Conservation (phyloP, 2,329 filamentous ascomycete species). For the Aspergillus texensis region DNA sequence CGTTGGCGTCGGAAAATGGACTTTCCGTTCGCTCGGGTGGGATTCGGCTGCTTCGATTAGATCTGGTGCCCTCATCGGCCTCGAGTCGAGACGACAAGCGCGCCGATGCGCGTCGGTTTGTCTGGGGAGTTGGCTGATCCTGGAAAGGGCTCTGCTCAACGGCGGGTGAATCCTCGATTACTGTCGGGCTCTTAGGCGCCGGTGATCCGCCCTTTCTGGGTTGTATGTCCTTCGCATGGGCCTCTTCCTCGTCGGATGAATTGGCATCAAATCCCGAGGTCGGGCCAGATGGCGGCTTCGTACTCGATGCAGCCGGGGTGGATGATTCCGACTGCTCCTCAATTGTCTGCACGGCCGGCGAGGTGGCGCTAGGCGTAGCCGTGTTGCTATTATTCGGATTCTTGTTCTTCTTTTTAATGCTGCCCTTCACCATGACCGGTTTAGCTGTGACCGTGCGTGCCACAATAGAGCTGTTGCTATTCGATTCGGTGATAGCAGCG, state of each 20-base stretch:
- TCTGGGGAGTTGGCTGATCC: slow-evolving; percentile 27
- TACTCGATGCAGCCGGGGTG: slow-evolving; percentile 18
- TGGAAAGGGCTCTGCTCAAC: slow-evolving; percentile 32
- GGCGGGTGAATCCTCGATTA: slow-evolving; percentile 32
- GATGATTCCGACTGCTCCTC: slow-evolving; percentile 22
- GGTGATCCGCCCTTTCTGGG: slow-evolving; percentile 24
- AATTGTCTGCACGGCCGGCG: slow-evolving; percentile 22
- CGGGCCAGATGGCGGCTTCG: slow-evolving; percentile 23
- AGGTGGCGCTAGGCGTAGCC: background rate
- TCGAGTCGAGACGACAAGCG: slow-evolving; percentile 23
- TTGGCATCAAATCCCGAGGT: slow-evolving; percentile 36
- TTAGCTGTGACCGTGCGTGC: slow-evolving; percentile 47
- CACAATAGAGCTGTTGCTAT: slow-evolving; percentile 46
- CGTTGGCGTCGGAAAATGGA: slow-evolving; percentile 49
- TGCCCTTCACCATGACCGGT: slow-evolving; percentile 48
- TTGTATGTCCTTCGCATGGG: slow-evolving; percentile 19
- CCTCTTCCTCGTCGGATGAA: slow-evolving; percentile 37
- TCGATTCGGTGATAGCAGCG: slow-evolving; percentile 36
- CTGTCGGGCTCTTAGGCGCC: slow-evolving; percentile 26
- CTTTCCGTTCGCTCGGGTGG: slow-evolving; percentile 38
- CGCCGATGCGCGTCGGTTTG: slow-evolving; percentile 14
- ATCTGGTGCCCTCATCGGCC: slow-evolving; percentile 25
- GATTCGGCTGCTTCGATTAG: slow-evolving; percentile 35
- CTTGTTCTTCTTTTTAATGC: slow-evolving; percentile 34
- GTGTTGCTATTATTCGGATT: slow-evolving; percentile 21